Base-by-base conservation (phyloP, 768 basidiomycete species). In the Lactarius akahatsu region DNA sequence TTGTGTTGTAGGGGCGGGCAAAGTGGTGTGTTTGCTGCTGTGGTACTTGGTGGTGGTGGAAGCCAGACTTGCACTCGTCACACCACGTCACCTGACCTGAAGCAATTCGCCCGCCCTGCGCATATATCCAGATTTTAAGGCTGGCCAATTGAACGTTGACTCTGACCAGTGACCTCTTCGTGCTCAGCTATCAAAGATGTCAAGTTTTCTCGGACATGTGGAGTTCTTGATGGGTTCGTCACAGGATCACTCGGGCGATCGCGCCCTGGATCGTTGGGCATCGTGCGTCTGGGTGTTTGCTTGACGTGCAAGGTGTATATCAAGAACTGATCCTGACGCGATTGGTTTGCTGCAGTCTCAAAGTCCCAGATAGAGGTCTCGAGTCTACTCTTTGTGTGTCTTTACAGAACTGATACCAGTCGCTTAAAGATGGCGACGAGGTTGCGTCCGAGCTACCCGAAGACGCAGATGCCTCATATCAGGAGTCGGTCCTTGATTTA, bases 401-500 rank as follows among this genome's bases (percentile, higher is more conserved):
- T 38, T 36, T 23, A 32, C 18, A 32, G 26, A 50, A 50, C 54
- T 66, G 57, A 66, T 62, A 32, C 57, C 34, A 13, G 7, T 45
- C 36, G 52, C 62, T 60, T 18, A 63, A 57, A 67, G 66, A 62
- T 63, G 36, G 66, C 26, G 57, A 56, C 47, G 58, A 63, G 15
- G 15, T 23, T 32, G 52, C 26, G 43, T 56, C 54, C 30, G 66
- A 67, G 36, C 58, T 67, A 56, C 26, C 66, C 41, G 66, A 67
- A 32, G 66, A 63, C 26, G 62, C 34, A 43, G 66, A 63, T 26
- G 54, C 62, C 26, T 62, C 62, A 58, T 60, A 61, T 57, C 36
- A 41, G 41, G 63, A 65, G 16, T 50, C 70, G 43, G 70, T 70
- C 38, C 64, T 70, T 45, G 56, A 70, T 50, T 26, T 70, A 43